phyloP scores from a whole-genome alignment of 169 alveolate genomes.

The Cryptosporidium ryanae region DNA sequence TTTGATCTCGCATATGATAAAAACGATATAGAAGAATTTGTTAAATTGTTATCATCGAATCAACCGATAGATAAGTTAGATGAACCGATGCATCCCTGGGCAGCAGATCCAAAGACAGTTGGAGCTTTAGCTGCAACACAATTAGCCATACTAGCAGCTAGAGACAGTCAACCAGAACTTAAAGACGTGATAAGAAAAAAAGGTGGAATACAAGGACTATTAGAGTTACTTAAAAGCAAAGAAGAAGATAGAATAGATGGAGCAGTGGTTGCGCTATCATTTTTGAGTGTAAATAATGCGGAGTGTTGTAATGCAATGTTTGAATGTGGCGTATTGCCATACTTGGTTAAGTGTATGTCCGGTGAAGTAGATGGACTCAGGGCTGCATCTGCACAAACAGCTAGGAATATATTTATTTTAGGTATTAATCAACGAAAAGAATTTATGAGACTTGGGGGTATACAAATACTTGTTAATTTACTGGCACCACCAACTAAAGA shows the following conservation, averaged over 20 bases:
- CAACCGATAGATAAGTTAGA: slow-evolving; percentile 88
- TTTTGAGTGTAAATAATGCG: slow-evolving; percentile 88
- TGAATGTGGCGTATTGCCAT: slow-evolving; percentile 88
- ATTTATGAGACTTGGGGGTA: slow-evolving; percentile 87
- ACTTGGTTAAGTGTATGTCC: slow-evolving; percentile 86
- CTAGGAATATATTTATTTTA: slow-evolving; percentile 88
- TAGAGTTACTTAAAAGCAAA: slow-evolving; percentile 82
- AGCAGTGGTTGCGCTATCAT: slow-evolving; percentile 91
- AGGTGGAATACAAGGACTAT: slow-evolving; percentile 85
- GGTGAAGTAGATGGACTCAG: slow-evolving; percentile 88
- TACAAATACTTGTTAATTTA: slow-evolving; percentile 80
- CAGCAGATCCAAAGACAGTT: slow-evolving; percentile 93
- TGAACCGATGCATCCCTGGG: slow-evolving; percentile 94
- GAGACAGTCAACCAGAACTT: slow-evolving; percentile 84
- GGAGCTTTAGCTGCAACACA: slow-evolving; percentile 96
- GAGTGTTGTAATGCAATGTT: slow-evolving; percentile 88
- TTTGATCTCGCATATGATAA: slow-evolving; percentile 88
- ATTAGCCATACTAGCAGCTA: slow-evolving; percentile 91
- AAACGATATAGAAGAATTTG: slow-evolving; percentile 85
- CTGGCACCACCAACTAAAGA: slow-evolving; percentile 78
- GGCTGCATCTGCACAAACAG: slow-evolving; percentile 92
- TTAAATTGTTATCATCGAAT: slow-evolving; percentile 82
- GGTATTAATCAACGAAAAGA: slow-evolving; percentile 88
- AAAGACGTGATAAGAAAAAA: slow-evolving; percentile 85
- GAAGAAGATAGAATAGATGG: slow-evolving; percentile 90